Percentiles rank a stretch among this genome's conserved stretches.
These are phyloP conservation scores for Penicillium flavigenum DNA, from an alignment of 495 filamentous ascomycete species.

Conservation along the genomic window DNA sequence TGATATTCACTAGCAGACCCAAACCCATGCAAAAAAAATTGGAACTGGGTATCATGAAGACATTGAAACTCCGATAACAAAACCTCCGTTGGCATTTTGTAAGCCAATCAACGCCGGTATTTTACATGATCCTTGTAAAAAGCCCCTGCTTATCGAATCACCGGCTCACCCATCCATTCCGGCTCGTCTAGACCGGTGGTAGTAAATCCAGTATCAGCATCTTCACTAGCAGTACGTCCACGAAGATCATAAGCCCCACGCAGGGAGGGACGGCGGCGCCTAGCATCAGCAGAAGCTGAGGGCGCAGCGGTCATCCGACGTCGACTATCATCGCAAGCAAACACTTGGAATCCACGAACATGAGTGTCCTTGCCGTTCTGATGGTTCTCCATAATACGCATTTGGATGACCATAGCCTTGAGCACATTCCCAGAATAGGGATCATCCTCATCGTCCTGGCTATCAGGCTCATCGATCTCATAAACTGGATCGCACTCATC, in stretches of 20 bases:
- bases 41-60: slow-evolving; percentile 37
- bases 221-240: slow-evolving; percentile 22
- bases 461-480: slow-evolving; percentile 4
- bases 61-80: slow-evolving; percentile 23
- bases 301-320: slow-evolving; percentile 35
- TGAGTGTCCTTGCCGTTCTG: slow-evolving; percentile 99
- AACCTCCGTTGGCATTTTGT: slow-evolving; percentile 8
- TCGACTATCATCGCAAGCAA: slow-evolving; percentile 63
- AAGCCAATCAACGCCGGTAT: slow-evolving; percentile 6
- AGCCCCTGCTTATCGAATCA: slow-evolving; percentile 42
- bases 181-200: slow-evolving; percentile 46
- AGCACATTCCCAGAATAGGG: slow-evolving; percentile 65
- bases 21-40: slow-evolving; percentile 11
- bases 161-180: slow-evolving; percentile 61
- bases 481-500: slow-evolving; percentile 9
- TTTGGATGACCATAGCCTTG: slow-evolving; percentile 80
- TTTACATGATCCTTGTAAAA: not conserved
- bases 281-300: slow-evolving; percentile 40
- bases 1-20: not conserved
- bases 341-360: slow-evolving; percentile 90
- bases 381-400: slow-evolving; percentile 89
- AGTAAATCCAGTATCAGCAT: slow-evolving; percentile 27
- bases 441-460: slow-evolving; percentile 35
- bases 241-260: slow-evolving; percentile 27
- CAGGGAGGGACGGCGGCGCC: slow-evolving; percentile 33